These are phyloP conservation scores for Rasamsonia emersonii DNA, from an alignment of 2,329 filamentous ascomycete species.

Conservation along the genomic window DNA sequence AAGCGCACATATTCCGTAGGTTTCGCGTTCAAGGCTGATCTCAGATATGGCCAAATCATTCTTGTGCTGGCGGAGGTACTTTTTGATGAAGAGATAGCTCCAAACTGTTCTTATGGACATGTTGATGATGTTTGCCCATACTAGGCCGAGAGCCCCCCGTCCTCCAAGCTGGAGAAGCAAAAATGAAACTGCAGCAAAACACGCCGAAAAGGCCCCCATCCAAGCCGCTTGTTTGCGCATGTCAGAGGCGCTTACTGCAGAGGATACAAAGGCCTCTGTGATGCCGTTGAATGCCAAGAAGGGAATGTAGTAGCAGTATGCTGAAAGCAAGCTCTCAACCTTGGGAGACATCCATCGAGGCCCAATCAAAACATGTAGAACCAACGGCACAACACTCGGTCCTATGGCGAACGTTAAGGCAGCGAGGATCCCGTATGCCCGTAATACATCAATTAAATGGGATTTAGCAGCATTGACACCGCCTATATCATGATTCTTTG, in stretches of 20 bases:
- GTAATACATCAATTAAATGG: conserved; percentile 48
- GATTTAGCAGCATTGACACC: conserved; percentile 19
- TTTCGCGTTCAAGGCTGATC: conserved; percentile 38
- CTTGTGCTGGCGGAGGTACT: conserved; percentile 49
- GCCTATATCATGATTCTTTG: conserved; percentile 10
- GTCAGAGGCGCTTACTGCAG: conserved; percentile 66
- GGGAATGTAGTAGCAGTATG: conserved; percentile 89
- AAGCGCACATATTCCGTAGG: conserved; percentile 37
- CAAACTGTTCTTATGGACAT: conserved; percentile 79
- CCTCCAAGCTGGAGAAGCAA: conserved; percentile 61
- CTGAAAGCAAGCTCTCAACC: conserved; percentile 63
- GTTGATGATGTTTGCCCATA: conserved; percentile 81
- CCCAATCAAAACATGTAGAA: conserved; percentile 69
- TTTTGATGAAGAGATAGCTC: conserved; percentile 63
- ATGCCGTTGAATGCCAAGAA: conserved; percentile 87
- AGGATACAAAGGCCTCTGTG: conserved; percentile 84
- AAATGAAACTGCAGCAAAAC: conserved; percentile 67
- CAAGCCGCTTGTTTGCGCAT: conserved; percentile 69
- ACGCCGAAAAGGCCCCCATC: conserved; percentile 74
- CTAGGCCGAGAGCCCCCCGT: conserved; percentile 69
- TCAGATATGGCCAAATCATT: conserved; percentile 33
- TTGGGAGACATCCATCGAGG: conserved; percentile 64
- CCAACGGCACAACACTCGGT: conserved; percentile 63
- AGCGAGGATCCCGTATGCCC: conserved; percentile 66
- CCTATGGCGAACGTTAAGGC: conserved; percentile 61